These are phyloP conservation scores for Carex scoparia DNA, from an alignment of 176 grass and related monocot species.

Conservation along the genomic window DNA sequence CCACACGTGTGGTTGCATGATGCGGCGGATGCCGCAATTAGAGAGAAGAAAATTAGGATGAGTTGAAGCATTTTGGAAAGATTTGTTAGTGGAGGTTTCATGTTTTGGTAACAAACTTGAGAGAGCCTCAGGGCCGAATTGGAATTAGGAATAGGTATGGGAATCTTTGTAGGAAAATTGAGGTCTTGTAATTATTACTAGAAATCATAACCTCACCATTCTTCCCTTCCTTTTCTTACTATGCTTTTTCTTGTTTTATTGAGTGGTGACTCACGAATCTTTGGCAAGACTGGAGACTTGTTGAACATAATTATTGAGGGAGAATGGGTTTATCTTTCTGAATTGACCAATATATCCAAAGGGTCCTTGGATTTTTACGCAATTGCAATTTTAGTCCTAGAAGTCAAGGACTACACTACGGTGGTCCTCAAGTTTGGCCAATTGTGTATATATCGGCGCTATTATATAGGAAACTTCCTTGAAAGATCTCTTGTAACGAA, in stretches of 20 bases:
- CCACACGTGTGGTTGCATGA: slow-evolving; percentile 38
- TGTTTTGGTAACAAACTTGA: not conserved
- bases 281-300: not conserved
- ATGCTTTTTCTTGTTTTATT: not conserved
- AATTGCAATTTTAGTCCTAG: not conserved
- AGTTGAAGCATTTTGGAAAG: slow-evolving; percentile 5
- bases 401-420: not conserved
- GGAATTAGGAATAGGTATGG: not conserved
- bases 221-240: not conserved
- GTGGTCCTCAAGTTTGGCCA: not conserved
- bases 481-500: not conserved
- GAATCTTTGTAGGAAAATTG: not conserved
- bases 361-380: not conserved
- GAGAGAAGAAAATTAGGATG: not conserved
- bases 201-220: not conserved
- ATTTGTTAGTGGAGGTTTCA: not conserved
- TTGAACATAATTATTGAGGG: not conserved
- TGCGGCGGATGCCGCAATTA: not conserved
- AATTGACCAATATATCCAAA: not conserved
- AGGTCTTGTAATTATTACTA: not conserved
- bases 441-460: not conserved
- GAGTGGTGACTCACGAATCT: not conserved
- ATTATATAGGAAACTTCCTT: not conserved
- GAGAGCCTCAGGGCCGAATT: not conserved
- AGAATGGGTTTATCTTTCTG: not conserved